phyloP scores from a whole-genome alignment of 352 stramenopile species.

The Globisporangium uncinulatum region DNA sequence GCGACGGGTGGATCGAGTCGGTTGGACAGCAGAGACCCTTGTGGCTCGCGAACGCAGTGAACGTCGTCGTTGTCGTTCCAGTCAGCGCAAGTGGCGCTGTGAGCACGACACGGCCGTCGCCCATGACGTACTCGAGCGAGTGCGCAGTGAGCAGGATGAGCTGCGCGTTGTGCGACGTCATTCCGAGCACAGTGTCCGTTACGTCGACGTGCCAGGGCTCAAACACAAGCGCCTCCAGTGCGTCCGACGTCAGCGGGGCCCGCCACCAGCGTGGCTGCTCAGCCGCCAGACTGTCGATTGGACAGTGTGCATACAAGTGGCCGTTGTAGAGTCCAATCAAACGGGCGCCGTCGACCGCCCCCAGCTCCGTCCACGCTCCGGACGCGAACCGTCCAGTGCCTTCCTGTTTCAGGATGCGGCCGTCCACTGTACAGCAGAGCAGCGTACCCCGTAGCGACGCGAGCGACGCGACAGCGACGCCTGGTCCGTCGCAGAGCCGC shows the following conservation, averaged over 20 bases:
- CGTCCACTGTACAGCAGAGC: constrained; percentile 51
- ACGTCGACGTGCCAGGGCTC: constrained; percentile 24
- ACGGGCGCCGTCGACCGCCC: constrained; percentile 28
- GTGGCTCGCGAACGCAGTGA: constrained; percentile 74
- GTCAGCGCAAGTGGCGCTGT: constrained; percentile 25
- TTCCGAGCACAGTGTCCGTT: constrained; percentile 24
- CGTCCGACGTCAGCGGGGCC: constrained; percentile 35
- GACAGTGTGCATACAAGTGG: constrained; percentile 53
- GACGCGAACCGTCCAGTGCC: constrained; percentile 55
- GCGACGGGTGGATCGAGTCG: constrained; percentile 84
- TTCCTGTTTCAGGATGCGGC: constrained; percentile 64
- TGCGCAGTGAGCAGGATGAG: constrained; percentile 51
- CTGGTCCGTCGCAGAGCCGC: constrained; percentile 40
- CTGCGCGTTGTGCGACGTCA: constrained; percentile 75
- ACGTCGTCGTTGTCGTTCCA: constrained; percentile 5
- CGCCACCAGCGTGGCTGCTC: constrained; percentile 33
- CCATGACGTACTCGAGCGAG: constrained; percentile 36
- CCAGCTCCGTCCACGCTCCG: constrained; percentile 53
- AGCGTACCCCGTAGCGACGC: constrained; percentile 59
- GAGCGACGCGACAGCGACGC: constrained; percentile 42
- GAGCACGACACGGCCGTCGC: constrained; percentile 27
- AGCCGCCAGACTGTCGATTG: not conserved
- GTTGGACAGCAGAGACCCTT: constrained; percentile 82
- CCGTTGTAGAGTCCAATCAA: constrained; percentile 70
- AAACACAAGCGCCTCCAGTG: constrained; percentile 49